A percentile compares a stretch with the other conserved stretches of the same genome.
These are phyloP conservation scores for Falciphora oryzae DNA, from an alignment of 2,329 filamentous ascomycete species.

Conservation along the genomic window DNA sequence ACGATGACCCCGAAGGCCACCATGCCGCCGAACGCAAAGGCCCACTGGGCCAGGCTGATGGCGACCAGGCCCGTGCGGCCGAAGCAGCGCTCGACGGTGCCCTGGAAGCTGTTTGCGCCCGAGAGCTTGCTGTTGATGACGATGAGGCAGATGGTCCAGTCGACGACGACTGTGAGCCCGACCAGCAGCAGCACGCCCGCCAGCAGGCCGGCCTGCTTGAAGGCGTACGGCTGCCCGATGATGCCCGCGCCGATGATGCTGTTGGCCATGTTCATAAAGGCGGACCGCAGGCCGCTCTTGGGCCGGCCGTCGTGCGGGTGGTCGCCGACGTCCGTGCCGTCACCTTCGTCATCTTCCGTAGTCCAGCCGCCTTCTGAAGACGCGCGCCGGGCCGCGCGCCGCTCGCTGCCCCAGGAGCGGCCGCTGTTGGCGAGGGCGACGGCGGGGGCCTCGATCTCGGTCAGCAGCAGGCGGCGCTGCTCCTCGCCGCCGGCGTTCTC, in stretches of 20 bases:
- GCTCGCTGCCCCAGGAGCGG: constrained; percentile 23
- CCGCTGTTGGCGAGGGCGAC: constrained; percentile 57
- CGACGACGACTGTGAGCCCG: constrained; percentile 73
- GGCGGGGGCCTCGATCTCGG: constrained; percentile 76
- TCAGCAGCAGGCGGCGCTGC: constrained; percentile 58
- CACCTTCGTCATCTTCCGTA: constrained; percentile 18
- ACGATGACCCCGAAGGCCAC: constrained; percentile 97
- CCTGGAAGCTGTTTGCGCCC: constrained; percentile 89
- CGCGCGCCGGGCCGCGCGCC: constrained; percentile 19
- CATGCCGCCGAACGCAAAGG: constrained; percentile 98
- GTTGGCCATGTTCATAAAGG: constrained; percentile 99
- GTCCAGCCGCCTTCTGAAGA: background rate
- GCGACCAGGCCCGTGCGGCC: constrained; percentile 81
- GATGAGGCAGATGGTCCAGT: constrained; percentile 97
- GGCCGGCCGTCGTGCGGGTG: constrained; percentile 44
- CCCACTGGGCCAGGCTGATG: constrained; percentile 88
- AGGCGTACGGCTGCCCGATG: constrained; percentile 89
- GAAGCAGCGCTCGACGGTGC: constrained; percentile 93
- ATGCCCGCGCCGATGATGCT: constrained; percentile 82
- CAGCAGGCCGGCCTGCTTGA: constrained; percentile 81
- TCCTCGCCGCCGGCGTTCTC: constrained; percentile 28
- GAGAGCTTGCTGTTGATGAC: constrained; percentile 97
- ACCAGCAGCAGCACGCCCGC: constrained; percentile 76
- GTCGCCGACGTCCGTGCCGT: constrained; percentile 34
- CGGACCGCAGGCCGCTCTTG: constrained; percentile 77